Evolutionary conservation across 139 green algal species (phyloP), one percentile per base, ranked within the genome.

Genomic region (Coelastrella sp.): DNA sequence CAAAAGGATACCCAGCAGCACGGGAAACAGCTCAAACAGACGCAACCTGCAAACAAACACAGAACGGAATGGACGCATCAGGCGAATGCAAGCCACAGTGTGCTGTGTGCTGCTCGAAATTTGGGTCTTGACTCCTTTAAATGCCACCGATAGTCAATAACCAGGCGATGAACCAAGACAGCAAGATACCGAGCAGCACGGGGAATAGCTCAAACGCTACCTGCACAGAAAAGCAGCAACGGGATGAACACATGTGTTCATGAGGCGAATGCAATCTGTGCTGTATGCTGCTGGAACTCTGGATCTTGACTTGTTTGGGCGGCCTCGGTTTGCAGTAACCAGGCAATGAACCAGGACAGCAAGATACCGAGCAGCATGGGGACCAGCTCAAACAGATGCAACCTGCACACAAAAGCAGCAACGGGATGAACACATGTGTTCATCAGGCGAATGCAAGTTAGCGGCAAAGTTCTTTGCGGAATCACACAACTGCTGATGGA

Each of bases 361-460:
- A 89, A 85, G 32, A 94, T 91, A 56, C 64, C 80, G 0, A 95
- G 86, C 20, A 95, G 22, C 54, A 95, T 91, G 0, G 93, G 93
- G 61, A 94, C 94, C 86, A 95, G 84, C 86, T 92, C 65, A 88
- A 11, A 19, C 74, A 87, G 13, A 22, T 59, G 68, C 73, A 88
- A 60, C 80, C 80, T 88, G 58, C 57, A 58, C 2, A 47, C 32
- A 13, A 13, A 83, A 83, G 54, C 80, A 74, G 58, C 5, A 58
- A 20, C 79, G 59, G 16, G 57, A 73, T 19, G 4, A 66, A 14
- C 77, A 47, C 32, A 47, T 47, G 32, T 47, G 32, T 47, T 47
- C 32, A 47, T 47, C 32, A 47, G 32, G 32, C 1, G 32, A 47
- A 1, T 47, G 32, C 32, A 47, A 47, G 32, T 47, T 47, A 47